Evolutionary conservation across 192 early-diverging fungal species (phyloP).

Genomic region (Haplosporangium gracile): DNA sequence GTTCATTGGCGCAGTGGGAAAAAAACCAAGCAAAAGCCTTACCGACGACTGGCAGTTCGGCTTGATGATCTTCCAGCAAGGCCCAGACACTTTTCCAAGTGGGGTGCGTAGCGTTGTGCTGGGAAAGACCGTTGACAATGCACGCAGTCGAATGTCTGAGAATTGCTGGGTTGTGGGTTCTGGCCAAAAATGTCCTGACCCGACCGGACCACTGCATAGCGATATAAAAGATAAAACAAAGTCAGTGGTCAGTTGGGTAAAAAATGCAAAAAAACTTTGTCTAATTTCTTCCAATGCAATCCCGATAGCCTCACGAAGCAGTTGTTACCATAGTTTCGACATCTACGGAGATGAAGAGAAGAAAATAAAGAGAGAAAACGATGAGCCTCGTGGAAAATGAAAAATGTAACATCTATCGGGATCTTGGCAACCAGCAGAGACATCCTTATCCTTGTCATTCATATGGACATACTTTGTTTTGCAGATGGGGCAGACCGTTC

Average conservation of each 20-base stretch:
- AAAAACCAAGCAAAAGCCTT: not conserved
- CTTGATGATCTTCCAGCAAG: slow-evolving; percentile 75
- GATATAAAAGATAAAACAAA: not conserved
- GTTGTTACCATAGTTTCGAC: slow-evolving; percentile 49
- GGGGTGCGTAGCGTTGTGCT: slow-evolving; percentile 89
- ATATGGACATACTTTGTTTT: slow-evolving; percentile 73
- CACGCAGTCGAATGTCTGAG: slow-evolving; percentile 83
- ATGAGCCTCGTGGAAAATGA: not conserved
- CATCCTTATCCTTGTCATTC: not conserved
- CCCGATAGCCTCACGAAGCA: not conserved
- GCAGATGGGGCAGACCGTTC: slow-evolving; percentile 78
- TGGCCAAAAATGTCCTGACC: slow-evolving; percentile 79
- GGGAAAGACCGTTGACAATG: slow-evolving; percentile 84
- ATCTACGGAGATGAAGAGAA: slow-evolving; percentile 14
- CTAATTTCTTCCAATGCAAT: not conserved
- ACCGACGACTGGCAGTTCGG: slow-evolving; percentile 70
- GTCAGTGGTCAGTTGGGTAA: not conserved
- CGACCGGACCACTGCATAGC: slow-evolving; percentile 55
- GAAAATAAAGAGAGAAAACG: slow-evolving; percentile 1
- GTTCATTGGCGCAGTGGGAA: not conserved
- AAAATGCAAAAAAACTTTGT: not conserved
- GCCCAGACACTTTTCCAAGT: slow-evolving; percentile 94
- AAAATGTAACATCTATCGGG: not conserved
- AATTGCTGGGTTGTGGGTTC: slow-evolving; percentile 61
- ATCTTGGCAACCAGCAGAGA: not conserved